These are phyloP conservation scores for Collybiopsis confluens DNA, from an alignment of 768 basidiomycete genomes.

Conservation along the genomic window DNA sequence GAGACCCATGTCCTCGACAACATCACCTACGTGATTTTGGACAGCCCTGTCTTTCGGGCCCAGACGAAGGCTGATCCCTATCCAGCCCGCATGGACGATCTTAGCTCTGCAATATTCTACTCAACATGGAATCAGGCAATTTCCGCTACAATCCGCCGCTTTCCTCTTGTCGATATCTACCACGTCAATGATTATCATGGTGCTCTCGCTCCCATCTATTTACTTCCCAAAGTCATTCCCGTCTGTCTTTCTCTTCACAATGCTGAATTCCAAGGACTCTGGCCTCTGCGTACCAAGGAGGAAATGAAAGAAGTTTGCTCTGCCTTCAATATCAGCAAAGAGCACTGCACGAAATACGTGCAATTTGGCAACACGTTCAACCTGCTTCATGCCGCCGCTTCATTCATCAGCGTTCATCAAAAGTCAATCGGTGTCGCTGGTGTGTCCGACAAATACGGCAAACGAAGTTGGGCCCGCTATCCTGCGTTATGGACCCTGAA, in stretches of 20 bases:
- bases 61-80: constrained; percentile 96
- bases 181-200: constrained; percentile 97
- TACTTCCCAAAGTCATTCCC: constrained; percentile 87
- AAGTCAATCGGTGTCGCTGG: constrained; percentile 95
- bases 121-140: constrained; percentile 99
- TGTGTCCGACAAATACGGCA: constrained; percentile 97
- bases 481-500: constrained; percentile 95
- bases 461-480: constrained; percentile 95
- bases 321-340: constrained; percentile 96
- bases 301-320: constrained; percentile 99
- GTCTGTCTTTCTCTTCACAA: constrained; percentile 92
- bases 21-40: constrained; percentile 92
- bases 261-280: constrained; percentile 96
- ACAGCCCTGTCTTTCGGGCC: constrained; percentile 94
- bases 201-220: constrained; percentile 85
- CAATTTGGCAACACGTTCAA: constrained; percentile 99
- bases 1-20: constrained; percentile 92
- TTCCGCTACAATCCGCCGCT: constrained; percentile 82
- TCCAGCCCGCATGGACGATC: constrained; percentile 95
- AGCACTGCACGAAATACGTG: constrained; percentile 94
- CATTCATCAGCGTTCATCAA: constrained; percentile 90
- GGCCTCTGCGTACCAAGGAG: constrained; percentile 95
- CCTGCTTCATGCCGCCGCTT: constrained; percentile 88
- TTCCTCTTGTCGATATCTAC: constrained; percentile 88
- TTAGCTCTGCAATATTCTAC: constrained; percentile 95